Evolutionary conservation across 2,329 filamentous ascomycete species (phyloP), one percentile per base, ranked within the genome.

Genomic region (Claviceps africana): DNA sequence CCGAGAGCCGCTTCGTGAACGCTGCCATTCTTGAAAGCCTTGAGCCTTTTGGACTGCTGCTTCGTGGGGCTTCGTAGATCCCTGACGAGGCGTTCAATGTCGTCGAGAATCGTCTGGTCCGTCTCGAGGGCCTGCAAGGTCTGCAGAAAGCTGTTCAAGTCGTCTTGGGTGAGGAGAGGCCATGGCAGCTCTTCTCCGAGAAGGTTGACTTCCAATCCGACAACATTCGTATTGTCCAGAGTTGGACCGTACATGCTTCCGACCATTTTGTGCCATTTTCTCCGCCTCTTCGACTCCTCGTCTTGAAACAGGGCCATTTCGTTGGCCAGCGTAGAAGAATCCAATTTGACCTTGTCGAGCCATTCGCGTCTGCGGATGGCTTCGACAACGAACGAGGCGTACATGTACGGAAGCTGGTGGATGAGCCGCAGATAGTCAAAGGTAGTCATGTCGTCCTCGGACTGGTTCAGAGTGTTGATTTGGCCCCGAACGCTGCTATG

Each of bases 21-120:
- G 63, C 93, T 97, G 17, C 93, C 93, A 63, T 94, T 93, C 64
- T 96, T 96, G 73, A 98, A 97, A 5, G 88, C 89, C 65, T 91
- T 95, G 7, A 93, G 80, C 53, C 88, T 81, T 66, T 88, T 90
- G 55, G 83, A 80, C 63, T 95, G 90, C 64, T 93, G 88, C 60
- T 85, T 88, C 0, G 88, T 93, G 2, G 91, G 89, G 52, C 78
- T 81, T 63, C 83, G 83, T 15, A 97, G 74, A 51, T 95, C 89
- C 55, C 83, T 82, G 54, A 94, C 77, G 19, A 89, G 78, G 61
- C 88, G 86, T 3, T 75, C 72, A 35, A 97, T 75, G 50, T 95
- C 87, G 11, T 82, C 76, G 1, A 88, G 72, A 54, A 90, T 72
- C 1, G 73, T 72, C 5, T 80, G 72, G 53, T 91, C 82, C 0